phyloP scores from a whole-genome alignment of 1,284 basidiomycete species.

The Apiotrichum laibachii region DNA sequence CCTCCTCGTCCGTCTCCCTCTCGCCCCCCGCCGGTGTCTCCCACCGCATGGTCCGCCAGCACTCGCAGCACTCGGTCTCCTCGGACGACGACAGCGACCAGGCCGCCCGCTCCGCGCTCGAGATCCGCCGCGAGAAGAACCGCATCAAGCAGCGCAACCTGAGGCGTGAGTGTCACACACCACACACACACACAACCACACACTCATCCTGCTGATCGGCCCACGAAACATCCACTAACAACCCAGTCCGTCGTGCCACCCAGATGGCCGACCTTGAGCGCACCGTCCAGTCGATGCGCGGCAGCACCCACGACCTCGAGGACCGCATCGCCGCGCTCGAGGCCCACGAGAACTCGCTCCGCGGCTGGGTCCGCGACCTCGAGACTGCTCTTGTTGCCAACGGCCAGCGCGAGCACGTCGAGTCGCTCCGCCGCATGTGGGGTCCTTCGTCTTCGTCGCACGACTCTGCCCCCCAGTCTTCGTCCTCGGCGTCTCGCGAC shows the following conservation, averaged over 20 bases:
- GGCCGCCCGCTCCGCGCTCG: slow-evolving; percentile 20
- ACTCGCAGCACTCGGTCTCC: slow-evolving; percentile 3
- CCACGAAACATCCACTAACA: too few species aligned
- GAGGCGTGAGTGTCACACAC: slow-evolving; percentile 28
- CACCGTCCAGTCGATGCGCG: slow-evolving; percentile 22
- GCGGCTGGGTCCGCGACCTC: slow-evolving; percentile 36
- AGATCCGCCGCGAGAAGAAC: slow-evolving; percentile 38
- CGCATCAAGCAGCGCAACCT: slow-evolving; percentile 43
- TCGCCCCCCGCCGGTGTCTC: slow-evolving; percentile 10
- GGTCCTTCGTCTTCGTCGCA: background rate
- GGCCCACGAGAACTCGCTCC: slow-evolving; percentile 27
- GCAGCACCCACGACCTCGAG: slow-evolving; percentile 25
- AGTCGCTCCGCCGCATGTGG: slow-evolving; percentile 32
- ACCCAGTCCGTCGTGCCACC: slow-evolving; percentile 39
- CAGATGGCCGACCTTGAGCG: slow-evolving; percentile 41
- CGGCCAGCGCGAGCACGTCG: slow-evolving; percentile 32
- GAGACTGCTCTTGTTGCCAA: slow-evolving; percentile 32
- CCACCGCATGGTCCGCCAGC: slow-evolving; percentile 13
- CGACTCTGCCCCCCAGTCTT: background rate
- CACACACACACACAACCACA: too few species aligned
- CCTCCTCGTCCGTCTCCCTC: slow-evolving; percentile 16
- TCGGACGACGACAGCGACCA: slow-evolving; percentile 15
- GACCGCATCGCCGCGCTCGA: slow-evolving; percentile 19
- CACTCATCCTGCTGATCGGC: background rate
- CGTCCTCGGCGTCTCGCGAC: slow-evolving; percentile 11